Conservation (phyloP, 2,329 filamentous ascomycete species). For the Stachybotrys chartarum region DNA sequence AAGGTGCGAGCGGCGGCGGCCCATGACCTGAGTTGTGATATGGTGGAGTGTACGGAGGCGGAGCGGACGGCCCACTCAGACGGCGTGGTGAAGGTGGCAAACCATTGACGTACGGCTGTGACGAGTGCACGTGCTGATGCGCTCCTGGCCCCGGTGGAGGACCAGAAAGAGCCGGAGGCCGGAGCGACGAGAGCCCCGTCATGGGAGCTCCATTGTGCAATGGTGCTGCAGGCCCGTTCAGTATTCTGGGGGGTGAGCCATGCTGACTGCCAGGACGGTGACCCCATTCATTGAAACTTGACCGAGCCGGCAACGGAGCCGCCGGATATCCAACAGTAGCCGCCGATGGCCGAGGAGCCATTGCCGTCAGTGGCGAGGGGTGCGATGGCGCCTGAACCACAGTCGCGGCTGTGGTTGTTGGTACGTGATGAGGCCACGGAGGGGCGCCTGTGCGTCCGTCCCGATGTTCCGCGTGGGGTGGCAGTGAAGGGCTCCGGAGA, state of each 20-base stretch:
- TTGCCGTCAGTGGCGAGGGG: background rate
- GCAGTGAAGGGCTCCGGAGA: constrained; percentile 19
- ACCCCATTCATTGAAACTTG: constrained; percentile 39
- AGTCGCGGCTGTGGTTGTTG: constrained; percentile 10
- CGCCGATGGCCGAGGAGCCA: constrained; percentile 18
- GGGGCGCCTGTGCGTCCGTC: constrained; percentile 13
- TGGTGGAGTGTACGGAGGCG: constrained; percentile 32
- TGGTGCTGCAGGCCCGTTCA: constrained; percentile 40
- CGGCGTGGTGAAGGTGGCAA: constrained; percentile 42
- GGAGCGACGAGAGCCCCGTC: constrained; percentile 35
- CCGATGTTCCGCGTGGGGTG: constrained; percentile 15
- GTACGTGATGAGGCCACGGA: constrained; percentile 16
- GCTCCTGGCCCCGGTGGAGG: constrained; percentile 34
- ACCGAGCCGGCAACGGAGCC: constrained; percentile 16
- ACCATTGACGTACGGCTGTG: constrained; percentile 31
- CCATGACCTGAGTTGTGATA: constrained; percentile 19
- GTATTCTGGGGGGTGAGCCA: constrained; percentile 37
- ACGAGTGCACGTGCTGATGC: constrained; percentile 27
- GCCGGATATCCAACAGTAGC: constrained; percentile 18
- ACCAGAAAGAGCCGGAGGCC: constrained; percentile 39
- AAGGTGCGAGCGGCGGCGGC: constrained; percentile 14
- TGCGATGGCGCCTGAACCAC: background rate
- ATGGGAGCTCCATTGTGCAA: constrained; percentile 20
- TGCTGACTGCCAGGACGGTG: constrained; percentile 40
- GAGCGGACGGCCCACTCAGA: constrained; percentile 31